Evolutionary conservation across 2,329 filamentous ascomycete species (phyloP).

Genomic region (Coniochaeta sp.): DNA sequence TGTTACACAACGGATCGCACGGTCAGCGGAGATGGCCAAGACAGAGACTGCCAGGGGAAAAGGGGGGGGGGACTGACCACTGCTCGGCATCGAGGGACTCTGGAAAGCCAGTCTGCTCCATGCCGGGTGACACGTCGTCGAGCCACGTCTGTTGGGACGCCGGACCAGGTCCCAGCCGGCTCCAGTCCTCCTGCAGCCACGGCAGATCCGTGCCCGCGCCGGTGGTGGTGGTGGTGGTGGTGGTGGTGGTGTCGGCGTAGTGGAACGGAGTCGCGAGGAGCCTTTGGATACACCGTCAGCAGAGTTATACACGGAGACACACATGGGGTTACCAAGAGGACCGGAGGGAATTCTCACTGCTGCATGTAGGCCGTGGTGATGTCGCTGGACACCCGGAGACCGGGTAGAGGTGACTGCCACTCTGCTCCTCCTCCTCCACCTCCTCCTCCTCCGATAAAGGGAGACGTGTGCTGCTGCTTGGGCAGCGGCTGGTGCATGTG

Average conservation of each 20-base stretch:
- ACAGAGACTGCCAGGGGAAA: not conserved
- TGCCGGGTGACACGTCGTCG: not conserved
- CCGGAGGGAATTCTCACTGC: not conserved
- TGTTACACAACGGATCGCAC: not conserved
- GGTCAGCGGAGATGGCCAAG: not conserved
- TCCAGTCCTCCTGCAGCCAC: not conserved
- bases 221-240: not conserved
- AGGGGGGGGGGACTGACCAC: not conserved
- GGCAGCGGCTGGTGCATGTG: conserved; percentile 1
- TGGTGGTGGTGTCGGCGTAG: not conserved
- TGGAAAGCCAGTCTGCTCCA: not conserved
- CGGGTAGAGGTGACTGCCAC: not conserved
- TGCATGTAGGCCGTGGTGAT: not conserved
- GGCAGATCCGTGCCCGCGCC: not conserved
- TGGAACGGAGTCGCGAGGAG: not conserved
- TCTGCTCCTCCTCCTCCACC: too few relatives aligned
- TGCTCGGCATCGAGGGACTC: not conserved
- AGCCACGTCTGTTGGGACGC: not conserved
- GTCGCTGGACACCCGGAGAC: not conserved
- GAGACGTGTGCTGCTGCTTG: not conserved
- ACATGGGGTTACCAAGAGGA: too few relatives aligned
- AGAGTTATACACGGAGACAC: not conserved
- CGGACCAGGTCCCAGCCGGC: not conserved
- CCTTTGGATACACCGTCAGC: not conserved
- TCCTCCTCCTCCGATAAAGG: too few relatives aligned